Evolutionary conservation across 768 basidiomycete genomes (phyloP), one percentile per base, ranked within the genome.

Genomic region (Tulasnella sp.): DNA sequence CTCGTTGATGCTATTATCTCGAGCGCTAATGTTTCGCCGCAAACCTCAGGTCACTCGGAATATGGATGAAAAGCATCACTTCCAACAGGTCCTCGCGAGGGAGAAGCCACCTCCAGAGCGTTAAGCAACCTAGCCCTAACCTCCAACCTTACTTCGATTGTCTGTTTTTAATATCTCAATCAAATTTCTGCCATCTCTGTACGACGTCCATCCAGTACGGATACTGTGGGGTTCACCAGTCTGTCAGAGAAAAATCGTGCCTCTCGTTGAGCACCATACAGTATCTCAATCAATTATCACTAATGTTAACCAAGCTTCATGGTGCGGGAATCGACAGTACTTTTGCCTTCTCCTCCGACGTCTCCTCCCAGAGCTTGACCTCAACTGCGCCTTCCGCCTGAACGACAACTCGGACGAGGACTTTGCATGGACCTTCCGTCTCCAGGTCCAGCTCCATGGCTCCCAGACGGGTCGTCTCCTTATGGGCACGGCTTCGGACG

Each of bases 401-500:
- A 29, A 77, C 72, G 22, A 58, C 37, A 37, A 38, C 25, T 72
- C 73, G 52, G 22, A 77, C 72, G 38, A 73, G 34, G 14, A 67
- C 76, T 31, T 77, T 72, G 15, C 42, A 11, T 42, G 71, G 34
- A 36, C 64, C 75, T 49, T 77, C 74, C 39, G 31, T 71, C 38
- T 64, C 72, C 34, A 76, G 34, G 19, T 78, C 52, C n/a, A 75
- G 39, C 67, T 67, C 67, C 39, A 45, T 19, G 22, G 37, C 74
- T 39, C 64, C 77, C 31, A 67, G 29, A 22, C 69, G 42, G 6
- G 77, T 74, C 67, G 70, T 64, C 52, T 78, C 74, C 6, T 71
- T 74, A 74, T 77, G 77, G 29, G 78, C 76, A 17, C 68, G 68
- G 72, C 77, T 77, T 69, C 75, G 77, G 12, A 75, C 78, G 3